A percentile compares a stretch with the other conserved stretches of the same genome.
Evolutionary conservation across 441 rosid genomes (phyloP).

Genomic region (Capsella rubella): DNA sequence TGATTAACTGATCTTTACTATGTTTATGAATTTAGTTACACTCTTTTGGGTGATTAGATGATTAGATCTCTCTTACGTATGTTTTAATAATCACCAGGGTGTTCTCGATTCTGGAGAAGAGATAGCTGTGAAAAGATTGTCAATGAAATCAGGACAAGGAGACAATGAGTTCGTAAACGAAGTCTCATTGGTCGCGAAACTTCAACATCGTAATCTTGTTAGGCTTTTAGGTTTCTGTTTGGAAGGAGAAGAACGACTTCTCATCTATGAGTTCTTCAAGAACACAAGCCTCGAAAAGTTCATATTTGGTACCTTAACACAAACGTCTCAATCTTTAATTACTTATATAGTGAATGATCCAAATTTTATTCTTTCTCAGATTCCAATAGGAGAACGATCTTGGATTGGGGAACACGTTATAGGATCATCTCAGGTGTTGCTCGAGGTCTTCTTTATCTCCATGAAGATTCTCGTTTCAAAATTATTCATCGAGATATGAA

Average conservation of each 20-base stretch:
- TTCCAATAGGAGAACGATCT: background rate
- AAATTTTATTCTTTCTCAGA: background rate
- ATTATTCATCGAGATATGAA: background rate
- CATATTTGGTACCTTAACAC: background rate
- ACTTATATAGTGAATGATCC: background rate
- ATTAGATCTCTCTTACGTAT: background rate
- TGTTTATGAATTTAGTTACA: no score
- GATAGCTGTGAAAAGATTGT: slow-evolving; percentile 1
- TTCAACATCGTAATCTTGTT: background rate
- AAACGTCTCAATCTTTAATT: background rate
- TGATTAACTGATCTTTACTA: no score
- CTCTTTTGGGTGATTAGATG: no score
- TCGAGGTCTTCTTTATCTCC: background rate
- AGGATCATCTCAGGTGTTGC: background rate
- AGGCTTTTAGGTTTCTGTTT: background rate
- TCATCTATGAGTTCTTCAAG: background rate
- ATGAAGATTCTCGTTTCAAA: background rate
- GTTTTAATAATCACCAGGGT: background rate
- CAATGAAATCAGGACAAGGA: background rate
- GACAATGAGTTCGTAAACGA: background rate
- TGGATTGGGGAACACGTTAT: background rate
- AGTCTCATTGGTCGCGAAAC: background rate
- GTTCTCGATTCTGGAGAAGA: background rate
- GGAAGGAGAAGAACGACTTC: background rate
- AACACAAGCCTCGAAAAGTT: background rate